Evolutionary conservation across 2,329 filamentous ascomycete genomes (phyloP).

Genomic region (Pyrenochaeta sp.): DNA sequence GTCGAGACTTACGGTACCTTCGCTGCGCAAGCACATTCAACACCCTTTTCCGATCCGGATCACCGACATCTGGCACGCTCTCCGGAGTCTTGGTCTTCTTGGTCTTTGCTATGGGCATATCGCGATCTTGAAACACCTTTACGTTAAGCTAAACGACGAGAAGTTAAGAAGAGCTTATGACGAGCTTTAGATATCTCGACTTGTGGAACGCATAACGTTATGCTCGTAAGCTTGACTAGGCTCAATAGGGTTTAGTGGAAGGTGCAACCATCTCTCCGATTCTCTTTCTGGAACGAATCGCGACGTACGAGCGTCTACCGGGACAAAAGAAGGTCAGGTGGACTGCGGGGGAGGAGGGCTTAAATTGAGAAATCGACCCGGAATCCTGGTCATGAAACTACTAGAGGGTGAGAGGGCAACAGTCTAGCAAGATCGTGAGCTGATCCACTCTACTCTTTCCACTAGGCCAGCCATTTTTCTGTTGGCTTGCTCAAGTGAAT

Average conservation of each 20-base stretch:
- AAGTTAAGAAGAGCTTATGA: not conserved
- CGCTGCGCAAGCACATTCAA: slow-evolving; percentile 43
- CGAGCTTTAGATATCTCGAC: slow-evolving; percentile 12
- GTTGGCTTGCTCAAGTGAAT: not conserved
- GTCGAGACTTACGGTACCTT: slow-evolving; percentile 35
- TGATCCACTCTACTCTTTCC: not conserved
- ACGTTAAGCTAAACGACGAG: slow-evolving; percentile 14
- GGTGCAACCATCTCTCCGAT: slow-evolving; percentile 4
- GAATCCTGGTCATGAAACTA: too few relatives aligned
- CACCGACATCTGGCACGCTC: slow-evolving; percentile 29
- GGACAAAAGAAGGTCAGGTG: not conserved
- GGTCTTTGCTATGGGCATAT: slow-evolving; percentile 32
- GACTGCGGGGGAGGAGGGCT: not conserved
- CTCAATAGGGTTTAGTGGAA: slow-evolving; percentile 11
- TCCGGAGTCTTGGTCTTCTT: slow-evolving; percentile 31
- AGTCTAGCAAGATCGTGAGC: not conserved
- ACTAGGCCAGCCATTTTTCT: not conserved
- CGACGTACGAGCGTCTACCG: slow-evolving; percentile 6
- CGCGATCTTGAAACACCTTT: slow-evolving; percentile 9
- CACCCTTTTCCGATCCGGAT: slow-evolving; percentile 43
- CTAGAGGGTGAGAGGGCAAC: too few relatives aligned
- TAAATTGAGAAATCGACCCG: too few relatives aligned
- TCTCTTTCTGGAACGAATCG: not conserved
- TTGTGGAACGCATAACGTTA: slow-evolving; percentile 35
- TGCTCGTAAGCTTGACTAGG: slow-evolving; percentile 17